These are phyloP conservation scores for Aspergillus nomiae DNA, from an alignment of 2,329 filamentous ascomycete species.

Conservation along the genomic window DNA sequence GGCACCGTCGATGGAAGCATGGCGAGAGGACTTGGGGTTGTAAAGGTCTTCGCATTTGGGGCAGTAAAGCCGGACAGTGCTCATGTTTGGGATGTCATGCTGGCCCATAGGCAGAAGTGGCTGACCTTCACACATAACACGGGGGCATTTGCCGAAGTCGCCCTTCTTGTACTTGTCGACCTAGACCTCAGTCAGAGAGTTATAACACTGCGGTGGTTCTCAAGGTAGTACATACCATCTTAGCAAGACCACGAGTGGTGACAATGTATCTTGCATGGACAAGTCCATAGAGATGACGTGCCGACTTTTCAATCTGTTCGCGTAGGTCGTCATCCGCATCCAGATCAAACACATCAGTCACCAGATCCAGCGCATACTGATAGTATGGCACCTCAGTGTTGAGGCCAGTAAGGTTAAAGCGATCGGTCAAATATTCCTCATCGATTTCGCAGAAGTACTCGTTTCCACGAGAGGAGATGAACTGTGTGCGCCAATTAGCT, in stretches of 20 bases:
- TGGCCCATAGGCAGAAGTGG: conserved; percentile 93
- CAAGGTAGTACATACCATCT: conserved; percentile 71
- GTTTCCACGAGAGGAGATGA: conserved; percentile 95
- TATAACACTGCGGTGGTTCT: no score
- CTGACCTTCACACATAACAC: conserved; percentile 91
- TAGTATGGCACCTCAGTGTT: conserved; percentile 99
- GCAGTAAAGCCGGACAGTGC: conserved; percentile 96
- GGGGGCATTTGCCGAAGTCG: conserved; percentile 97
- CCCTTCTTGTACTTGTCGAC: conserved; percentile 98
- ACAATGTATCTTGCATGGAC: conserved; percentile 97
- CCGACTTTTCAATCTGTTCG: conserved; percentile 96
- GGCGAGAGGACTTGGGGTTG: conserved; percentile 96
- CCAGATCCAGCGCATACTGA: conserved; percentile 95
- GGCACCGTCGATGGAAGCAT: conserved; percentile 92
- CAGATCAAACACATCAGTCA: conserved; percentile 97
- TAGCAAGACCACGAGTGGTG: conserved; percentile 86
- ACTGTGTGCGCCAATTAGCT: conserved; percentile 58
- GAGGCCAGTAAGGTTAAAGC: conserved; percentile 95
- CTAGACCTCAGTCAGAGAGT: conserved; percentile 49
- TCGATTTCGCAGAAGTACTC: conserved; percentile 99
- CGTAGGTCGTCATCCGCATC: conserved; percentile 99
- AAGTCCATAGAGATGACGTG: conserved; percentile 89
- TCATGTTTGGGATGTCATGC: conserved; percentile 82
- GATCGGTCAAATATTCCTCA: conserved; percentile 96
- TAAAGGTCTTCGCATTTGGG: conserved; percentile 97